These are phyloP conservation scores for Solanum virginianum DNA, from an alignment of 257 asterid species.

Conservation along the genomic window DNA sequence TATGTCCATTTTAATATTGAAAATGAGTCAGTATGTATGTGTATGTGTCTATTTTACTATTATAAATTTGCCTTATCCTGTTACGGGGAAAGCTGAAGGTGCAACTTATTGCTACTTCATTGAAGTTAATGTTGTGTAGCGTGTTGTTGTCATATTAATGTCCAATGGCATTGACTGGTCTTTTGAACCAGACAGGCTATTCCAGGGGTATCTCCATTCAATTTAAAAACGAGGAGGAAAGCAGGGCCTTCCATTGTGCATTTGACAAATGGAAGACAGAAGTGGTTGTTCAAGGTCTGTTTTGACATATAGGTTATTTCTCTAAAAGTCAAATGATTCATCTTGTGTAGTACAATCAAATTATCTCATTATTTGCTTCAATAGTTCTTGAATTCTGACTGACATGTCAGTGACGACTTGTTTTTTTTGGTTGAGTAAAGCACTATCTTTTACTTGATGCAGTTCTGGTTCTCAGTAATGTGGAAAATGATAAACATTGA, in stretches of 20 bases:
- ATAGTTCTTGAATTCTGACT: background rate
- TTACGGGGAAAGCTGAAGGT: background rate
- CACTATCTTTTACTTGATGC: background rate
- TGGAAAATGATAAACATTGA: background rate
- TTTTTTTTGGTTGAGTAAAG: background rate
- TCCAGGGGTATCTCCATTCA: constrained; percentile 84
- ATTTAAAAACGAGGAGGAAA: constrained; percentile 82
- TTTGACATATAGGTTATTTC: background rate
- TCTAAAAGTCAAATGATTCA: background rate
- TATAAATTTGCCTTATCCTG: background rate
- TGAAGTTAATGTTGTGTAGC: background rate
- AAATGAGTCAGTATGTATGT: background rate
- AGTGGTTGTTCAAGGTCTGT: constrained; percentile 64
- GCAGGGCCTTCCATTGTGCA: constrained; percentile 83
- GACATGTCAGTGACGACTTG: background rate
- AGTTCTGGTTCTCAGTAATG: background rate
- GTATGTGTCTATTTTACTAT: background rate
- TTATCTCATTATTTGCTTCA: background rate
- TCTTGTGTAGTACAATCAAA: background rate
- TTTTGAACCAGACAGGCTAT: constrained; percentile 69
- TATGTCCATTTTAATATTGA: background rate
- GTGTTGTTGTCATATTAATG: background rate
- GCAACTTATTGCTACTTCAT: background rate
- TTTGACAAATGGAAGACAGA: constrained; percentile 91
- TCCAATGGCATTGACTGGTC: constrained; percentile 2